A percentile compares a stretch with the other conserved stretches of the same genome.
These are phyloP conservation scores for Solanum peruvianum DNA, from an alignment of 257 asterid genomes.

Conservation along the genomic window DNA sequence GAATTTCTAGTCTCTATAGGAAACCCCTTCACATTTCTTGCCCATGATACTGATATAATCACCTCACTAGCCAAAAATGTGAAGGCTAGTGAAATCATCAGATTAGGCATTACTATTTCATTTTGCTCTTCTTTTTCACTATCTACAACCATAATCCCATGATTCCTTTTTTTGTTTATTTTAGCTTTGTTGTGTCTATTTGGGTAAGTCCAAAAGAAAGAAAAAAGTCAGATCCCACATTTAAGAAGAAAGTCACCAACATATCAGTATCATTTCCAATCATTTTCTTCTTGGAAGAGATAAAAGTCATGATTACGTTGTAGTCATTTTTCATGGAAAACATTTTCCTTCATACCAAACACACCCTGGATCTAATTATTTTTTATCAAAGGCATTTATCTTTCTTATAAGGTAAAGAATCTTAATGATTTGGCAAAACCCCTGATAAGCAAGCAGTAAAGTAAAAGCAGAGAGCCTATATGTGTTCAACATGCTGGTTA, in stretches of 20 bases:
- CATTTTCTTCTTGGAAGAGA: not conserved
- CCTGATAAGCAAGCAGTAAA: not conserved
- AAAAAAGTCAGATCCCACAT: not conserved
- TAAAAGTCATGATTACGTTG: not conserved
- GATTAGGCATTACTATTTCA: not conserved
- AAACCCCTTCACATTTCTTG: not conserved
- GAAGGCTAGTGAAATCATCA: not conserved
- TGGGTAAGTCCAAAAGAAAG: not conserved
- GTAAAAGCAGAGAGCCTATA: not conserved
- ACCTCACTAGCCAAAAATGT: not conserved
- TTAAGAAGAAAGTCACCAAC: not conserved
- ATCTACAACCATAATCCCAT: not conserved
- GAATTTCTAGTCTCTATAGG: not conserved
- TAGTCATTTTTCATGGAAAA: not conserved
- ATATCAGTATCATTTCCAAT: not conserved
- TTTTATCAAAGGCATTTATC: not conserved
- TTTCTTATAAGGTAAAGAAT: not conserved
- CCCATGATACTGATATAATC: not conserved
- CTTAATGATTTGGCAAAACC: not conserved
- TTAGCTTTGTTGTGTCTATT: not conserved
- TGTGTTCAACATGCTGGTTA: not conserved
- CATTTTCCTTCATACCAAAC: not conserved
- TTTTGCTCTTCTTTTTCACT: not conserved
- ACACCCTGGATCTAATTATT: not conserved
- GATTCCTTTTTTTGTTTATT: not conserved